Percentiles rank a stretch among this genome's conserved stretches.
These are phyloP conservation scores for Cynara cardunculus DNA, from an alignment of 129 eudicot species.

Conservation along the genomic window DNA sequence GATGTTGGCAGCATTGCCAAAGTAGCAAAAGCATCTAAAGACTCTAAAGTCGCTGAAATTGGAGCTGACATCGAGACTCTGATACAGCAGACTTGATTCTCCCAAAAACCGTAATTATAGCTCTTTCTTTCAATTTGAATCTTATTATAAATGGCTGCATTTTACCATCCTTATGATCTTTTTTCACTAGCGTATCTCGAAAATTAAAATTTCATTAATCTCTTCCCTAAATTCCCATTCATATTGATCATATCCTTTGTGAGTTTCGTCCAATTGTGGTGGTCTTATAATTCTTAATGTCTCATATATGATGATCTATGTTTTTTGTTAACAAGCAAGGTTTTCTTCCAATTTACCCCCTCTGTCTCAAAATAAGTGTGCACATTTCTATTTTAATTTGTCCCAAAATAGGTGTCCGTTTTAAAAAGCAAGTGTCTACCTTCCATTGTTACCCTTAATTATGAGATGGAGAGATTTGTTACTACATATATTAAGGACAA, in stretches of 20 bases:
- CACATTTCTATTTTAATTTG: too few relatives aligned
- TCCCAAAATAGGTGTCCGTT: not conserved
- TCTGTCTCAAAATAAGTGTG: not conserved
- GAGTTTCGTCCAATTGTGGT: not conserved
- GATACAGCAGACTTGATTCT: slow-evolving; percentile 41
- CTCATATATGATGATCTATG: not conserved
- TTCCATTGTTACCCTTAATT: not conserved
- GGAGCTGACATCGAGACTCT: slow-evolving; percentile 74
- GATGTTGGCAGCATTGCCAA: slow-evolving; percentile 76
- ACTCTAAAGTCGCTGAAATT: slow-evolving; percentile 76
- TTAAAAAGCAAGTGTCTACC: not conserved
- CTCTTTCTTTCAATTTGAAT: not conserved
- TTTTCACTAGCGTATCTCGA: not conserved
- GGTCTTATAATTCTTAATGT: not conserved
- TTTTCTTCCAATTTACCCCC: not conserved
- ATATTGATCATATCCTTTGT: not conserved
- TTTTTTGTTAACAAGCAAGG: not conserved
- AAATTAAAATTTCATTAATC: not conserved
- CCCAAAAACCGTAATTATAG: not conserved
- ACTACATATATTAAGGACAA: not conserved
- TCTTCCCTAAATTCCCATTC: not conserved
- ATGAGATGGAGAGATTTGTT: not conserved
- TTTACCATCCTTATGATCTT: not conserved
- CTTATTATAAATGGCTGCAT: not conserved
- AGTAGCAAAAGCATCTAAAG: slow-evolving; percentile 80